Evolutionary conservation across 768 basidiomycete species (phyloP), one percentile per base, ranked within the genome.

Genomic region (Hericium alpestre): DNA sequence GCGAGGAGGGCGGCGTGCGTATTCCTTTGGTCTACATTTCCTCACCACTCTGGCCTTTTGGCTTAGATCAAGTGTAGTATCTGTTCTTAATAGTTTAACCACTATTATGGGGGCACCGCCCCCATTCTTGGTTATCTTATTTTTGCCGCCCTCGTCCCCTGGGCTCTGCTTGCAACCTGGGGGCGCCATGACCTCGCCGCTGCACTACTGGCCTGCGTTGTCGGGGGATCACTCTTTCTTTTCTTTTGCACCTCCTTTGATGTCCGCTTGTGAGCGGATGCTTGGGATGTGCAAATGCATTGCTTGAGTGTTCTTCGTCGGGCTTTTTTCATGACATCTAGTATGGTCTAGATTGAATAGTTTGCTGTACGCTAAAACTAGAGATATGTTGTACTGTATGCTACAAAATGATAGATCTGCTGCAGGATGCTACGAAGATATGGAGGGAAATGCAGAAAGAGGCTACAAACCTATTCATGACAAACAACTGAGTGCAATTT

Each of bases 51-150:
- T 87, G 86, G 86, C 84, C 86, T 87, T 86, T 87, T 89, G 87
- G 87, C 87, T 90, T 89, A 88, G 87, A 90, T 89, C 87, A 89
- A 89, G 87, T 90, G 87, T 90, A 89, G 87, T 90, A 90, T 89
- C 87, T 90, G 87, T 89, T 88, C 86, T 89, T 86, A 83, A 83
- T 81, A 82, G 81, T 82, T 82, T 82, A 82, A 83, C 67, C 67
- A 68, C 67, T 68, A 68, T 68, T 68, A 68, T 68, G 66, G 60
- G 60, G 67, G 67, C 67, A 68, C 67, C 59, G 67, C 67, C 67
- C 59, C 53, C 64, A 65, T 68, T 65, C 18, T 65, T 68, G 66
- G 66, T 67, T 67, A 67, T 67, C 65, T 64, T 57, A 67, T 67
- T 67, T 67, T 67, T 67, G 66, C 60, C 63, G 64, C 66, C 66